These are phyloP conservation scores for Coccomyxa sp. DNA, from an alignment of 139 green algal genomes.

Conservation along the genomic window DNA sequence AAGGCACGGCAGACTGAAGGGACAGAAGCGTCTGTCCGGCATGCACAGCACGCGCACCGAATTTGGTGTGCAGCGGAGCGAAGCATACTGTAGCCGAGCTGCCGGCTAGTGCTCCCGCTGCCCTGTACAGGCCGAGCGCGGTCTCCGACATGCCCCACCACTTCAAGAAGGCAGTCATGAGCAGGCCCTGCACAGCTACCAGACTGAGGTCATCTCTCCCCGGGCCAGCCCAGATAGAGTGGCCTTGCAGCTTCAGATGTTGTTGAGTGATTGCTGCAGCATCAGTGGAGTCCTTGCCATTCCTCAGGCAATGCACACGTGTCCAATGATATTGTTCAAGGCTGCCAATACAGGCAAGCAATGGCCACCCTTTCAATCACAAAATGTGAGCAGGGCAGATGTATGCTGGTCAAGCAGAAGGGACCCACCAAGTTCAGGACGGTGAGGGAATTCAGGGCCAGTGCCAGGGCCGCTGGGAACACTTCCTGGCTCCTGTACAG, in stretches of 20 bases:
- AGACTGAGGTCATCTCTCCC: no score
- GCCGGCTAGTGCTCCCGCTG: neutral
- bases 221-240: no score
- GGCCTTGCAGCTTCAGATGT: constrained; percentile 18
- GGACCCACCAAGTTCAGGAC: constrained; percentile 18
- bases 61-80: neutral
- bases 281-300: neutral
- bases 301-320: neutral
- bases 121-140: neutral
- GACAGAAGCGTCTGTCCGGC: neutral
- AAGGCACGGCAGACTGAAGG: neutral
- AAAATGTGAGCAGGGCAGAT: neutral
- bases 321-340: neutral
- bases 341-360: neutral
- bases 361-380: neutral
- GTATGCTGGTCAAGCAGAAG: neutral
- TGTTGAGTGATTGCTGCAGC: neutral
- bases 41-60: neutral
- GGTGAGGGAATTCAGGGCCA: constrained; percentile 78
- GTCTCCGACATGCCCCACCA: neutral
- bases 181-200: constrained; percentile 38
- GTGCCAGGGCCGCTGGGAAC: constrained; percentile 53
- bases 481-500: neutral
- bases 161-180: constrained; percentile 21
- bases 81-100: neutral